Evolutionary conservation across 805 yeast species (phyloP), one percentile per base, ranked within the genome.

Genomic region (Pichia pseudocactophila): DNA sequence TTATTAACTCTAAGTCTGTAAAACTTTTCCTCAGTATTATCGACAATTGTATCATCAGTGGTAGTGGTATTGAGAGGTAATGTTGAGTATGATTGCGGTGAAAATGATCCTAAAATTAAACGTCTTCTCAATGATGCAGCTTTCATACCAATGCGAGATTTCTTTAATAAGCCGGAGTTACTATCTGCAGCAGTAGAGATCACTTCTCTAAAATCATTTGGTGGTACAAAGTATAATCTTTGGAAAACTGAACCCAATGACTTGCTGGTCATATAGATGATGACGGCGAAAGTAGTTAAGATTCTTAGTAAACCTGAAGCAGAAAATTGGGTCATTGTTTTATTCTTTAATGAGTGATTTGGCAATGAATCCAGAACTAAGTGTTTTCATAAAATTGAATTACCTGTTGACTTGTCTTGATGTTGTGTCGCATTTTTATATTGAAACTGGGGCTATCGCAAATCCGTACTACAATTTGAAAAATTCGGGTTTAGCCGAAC

Each of bases 81-180:
- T 5, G 67, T 63, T n/a, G 65, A 59, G 42, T 63, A 59, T 26
- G 50, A 43, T 22, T 54, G 54, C 12, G 69, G 68, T 37, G 53
- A 55, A 11, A 36, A 33, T 12, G 59, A 47, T 4, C 60, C 68
- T 27, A 62, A 41, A 10, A 64, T 50, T 15, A 64, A 40, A 28
- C 69, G 39, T 38, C 68, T 46, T 37, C 67, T 44, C 19, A 50
- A 44, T 34, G 54, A 41, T 2, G 66, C 47, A 7, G 37, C 39
- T 37, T 59, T 58, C 9, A 52, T 17, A 16, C 65, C 65, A 36
- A 60, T 34, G 36, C 44, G 43, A 2, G 53, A 34, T n/a, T 40
- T 41, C 7, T 48, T 36, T 16, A 59, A 28, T 3, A 30, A 25
- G 0, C 63, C 63, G 25, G 41, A 45, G 2, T 45, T 40, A 19